These are phyloP conservation scores for Pseudogymnoascus pannorum DNA, from an alignment of 2,329 filamentous ascomycete species.

Conservation along the genomic window DNA sequence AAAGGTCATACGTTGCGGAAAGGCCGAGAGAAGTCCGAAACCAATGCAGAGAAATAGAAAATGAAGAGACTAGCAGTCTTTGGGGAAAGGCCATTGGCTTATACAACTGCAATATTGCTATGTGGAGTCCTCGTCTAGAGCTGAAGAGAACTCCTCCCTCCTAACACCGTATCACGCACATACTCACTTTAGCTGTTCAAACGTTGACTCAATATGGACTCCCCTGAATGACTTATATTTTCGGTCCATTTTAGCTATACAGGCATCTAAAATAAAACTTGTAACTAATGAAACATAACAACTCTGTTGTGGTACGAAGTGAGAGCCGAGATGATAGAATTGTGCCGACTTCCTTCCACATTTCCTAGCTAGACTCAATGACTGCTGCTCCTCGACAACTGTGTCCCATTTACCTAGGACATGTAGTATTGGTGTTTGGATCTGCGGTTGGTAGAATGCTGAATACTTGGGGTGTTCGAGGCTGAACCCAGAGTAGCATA, in stretches of 20 bases:
- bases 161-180: not conserved
- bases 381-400: slow-evolving; percentile 5
- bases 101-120: no score
- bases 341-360: not conserved
- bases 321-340: slow-evolving; percentile 9
- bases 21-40: no score
- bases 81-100: no score
- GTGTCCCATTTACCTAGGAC: no score
- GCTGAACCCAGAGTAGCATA: no score
- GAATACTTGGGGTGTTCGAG: slow-evolving; percentile 9
- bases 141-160: not conserved
- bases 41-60: no score
- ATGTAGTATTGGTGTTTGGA: slow-evolving; percentile 8
- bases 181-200: not conserved
- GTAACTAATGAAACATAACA: not conserved
- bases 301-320: slow-evolving; percentile 5
- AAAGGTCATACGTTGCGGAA: no score
- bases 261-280: not conserved
- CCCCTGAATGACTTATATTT: not conserved
- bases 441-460: slow-evolving; percentile 9
- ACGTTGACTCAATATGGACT: not conserved
- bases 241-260: not conserved
- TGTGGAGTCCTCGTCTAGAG: not conserved
- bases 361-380: not conserved
- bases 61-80: no score